Conservation (phyloP, 805 yeast species). For the Vanderwaltozyma polyspora region DNA sequence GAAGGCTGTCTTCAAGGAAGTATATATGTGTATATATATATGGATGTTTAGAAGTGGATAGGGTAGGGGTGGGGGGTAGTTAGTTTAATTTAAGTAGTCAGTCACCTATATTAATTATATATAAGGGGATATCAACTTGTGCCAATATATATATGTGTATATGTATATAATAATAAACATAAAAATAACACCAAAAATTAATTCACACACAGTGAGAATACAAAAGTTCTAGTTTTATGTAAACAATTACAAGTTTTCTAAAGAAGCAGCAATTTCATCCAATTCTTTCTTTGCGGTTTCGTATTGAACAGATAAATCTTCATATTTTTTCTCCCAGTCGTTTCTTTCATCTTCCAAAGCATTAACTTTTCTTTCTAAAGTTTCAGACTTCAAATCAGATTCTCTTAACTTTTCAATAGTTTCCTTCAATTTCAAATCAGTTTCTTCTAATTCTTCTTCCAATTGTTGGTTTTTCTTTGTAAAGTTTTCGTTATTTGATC, state of each 20-base stretch:
- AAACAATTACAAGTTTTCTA: constrained; percentile 49
- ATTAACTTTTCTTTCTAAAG: constrained; percentile 85
- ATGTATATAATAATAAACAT: too few relatives aligned
- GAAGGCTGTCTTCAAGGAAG: too few relatives aligned
- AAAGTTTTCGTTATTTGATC: constrained; percentile 81
- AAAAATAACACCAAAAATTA: too few relatives aligned
- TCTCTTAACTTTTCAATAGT: constrained; percentile 91
- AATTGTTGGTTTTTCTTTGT: constrained; percentile 83
- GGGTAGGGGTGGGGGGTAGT: background rate
- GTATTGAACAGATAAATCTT: constrained; percentile 76
- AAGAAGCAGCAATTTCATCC: constrained; percentile 93
- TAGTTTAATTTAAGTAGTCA: too few relatives aligned
- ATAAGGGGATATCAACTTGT: too few relatives aligned
- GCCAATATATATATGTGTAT: too few relatives aligned
- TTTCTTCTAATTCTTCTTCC: constrained; percentile 72
- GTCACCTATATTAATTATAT: too few relatives aligned
- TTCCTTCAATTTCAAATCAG: constrained; percentile 84
- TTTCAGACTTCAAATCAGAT: constrained; percentile 92
- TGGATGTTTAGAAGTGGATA: too few relatives aligned
- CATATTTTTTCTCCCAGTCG: constrained; percentile 80
- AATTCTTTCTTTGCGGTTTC: constrained; percentile 80
- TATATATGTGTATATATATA: too few relatives aligned
- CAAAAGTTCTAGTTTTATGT: too few relatives aligned
- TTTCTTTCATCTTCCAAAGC: constrained; percentile 89
- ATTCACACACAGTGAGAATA: too few relatives aligned